Percentiles rank a stretch among this genome's conserved stretches.
phyloP scores from a whole-genome alignment of 139 green algal species.

The Chlorella sp. region DNA sequence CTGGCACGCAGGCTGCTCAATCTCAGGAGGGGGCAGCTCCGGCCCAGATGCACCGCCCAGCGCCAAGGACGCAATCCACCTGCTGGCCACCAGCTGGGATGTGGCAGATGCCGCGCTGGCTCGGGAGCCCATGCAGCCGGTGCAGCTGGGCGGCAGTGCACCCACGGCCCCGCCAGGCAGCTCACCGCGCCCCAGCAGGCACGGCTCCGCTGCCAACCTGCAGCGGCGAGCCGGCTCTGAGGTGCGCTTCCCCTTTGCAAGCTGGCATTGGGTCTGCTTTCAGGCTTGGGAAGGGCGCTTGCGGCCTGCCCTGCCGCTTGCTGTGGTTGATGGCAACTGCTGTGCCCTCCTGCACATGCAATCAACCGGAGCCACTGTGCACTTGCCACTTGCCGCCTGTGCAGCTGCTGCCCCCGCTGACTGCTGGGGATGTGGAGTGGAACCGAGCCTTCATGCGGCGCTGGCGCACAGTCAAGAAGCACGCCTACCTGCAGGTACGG shows the following conservation, averaged over 20 bases:
- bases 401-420: neutral
- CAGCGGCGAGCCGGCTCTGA: neutral
- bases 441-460: conserved; percentile 30
- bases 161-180: neutral
- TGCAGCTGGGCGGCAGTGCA: conserved; percentile 22
- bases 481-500: conserved; percentile 19
- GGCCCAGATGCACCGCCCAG: too few species aligned
- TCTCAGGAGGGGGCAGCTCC: too few species aligned
- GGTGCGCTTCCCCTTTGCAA: neutral
- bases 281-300: neutral
- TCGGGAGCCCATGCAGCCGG: neutral
- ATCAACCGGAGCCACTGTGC: too few species aligned
- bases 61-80: neutral
- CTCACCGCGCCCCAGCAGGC: neutral
- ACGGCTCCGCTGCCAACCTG: neutral
- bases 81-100: conserved; percentile 14
- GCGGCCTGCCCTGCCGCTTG: neutral
- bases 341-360: neutral
- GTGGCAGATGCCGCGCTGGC: neutral
- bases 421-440: conserved; percentile 20
- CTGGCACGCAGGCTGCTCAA: too few species aligned
- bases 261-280: too few species aligned
- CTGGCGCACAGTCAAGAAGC: conserved; percentile 42
- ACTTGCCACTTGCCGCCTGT: neutral
- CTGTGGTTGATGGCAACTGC: neutral